These are phyloP conservation scores for Psilocybe subaeruginosa DNA, from an alignment of 768 basidiomycete species.

Conservation along the genomic window DNA sequence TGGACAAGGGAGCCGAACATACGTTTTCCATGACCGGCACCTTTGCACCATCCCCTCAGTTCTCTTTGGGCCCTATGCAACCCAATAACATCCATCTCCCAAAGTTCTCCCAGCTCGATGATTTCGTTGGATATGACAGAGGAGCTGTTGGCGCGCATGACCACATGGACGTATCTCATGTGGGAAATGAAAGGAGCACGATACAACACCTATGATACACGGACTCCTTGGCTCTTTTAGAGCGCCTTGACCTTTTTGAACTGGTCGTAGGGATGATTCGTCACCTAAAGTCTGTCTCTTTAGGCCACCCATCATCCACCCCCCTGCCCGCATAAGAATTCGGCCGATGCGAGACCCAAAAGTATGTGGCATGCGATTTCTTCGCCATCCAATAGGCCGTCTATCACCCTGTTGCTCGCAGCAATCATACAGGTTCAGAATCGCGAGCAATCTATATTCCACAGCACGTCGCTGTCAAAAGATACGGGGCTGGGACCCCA, in stretches of 20 bases:
- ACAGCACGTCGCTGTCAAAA: neutral
- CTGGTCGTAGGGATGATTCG: neutral
- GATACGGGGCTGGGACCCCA: neutral
- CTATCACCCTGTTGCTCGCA: neutral
- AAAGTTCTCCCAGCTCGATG: conserved; percentile 11
- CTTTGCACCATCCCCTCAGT: conserved; percentile 8
- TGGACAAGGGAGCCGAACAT: conserved; percentile 11
- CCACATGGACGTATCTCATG: conserved; percentile 9
- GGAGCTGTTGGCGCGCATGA: neutral
- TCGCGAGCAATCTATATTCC: neutral
- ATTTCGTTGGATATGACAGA: conserved; percentile 9
- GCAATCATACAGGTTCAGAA: neutral
- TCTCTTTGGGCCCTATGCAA: conserved; percentile 1
- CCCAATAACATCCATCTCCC: conserved; percentile 1
- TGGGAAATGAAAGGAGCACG: conserved; percentile 10
- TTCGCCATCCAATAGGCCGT: neutral
- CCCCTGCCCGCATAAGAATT: neutral
- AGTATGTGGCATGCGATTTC: neutral
- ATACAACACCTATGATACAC: conserved; percentile 9
- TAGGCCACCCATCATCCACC: neutral
- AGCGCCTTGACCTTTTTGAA: neutral
- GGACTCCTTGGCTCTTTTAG: conserved; percentile 6
- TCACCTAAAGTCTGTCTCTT: neutral
- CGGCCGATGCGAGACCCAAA: neutral
- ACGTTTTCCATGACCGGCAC: conserved; percentile 6